Evolutionary conservation across 768 basidiomycete species (phyloP), one percentile per base, ranked within the genome.

Genomic region (Rhodotorula sphaerocarpa): DNA sequence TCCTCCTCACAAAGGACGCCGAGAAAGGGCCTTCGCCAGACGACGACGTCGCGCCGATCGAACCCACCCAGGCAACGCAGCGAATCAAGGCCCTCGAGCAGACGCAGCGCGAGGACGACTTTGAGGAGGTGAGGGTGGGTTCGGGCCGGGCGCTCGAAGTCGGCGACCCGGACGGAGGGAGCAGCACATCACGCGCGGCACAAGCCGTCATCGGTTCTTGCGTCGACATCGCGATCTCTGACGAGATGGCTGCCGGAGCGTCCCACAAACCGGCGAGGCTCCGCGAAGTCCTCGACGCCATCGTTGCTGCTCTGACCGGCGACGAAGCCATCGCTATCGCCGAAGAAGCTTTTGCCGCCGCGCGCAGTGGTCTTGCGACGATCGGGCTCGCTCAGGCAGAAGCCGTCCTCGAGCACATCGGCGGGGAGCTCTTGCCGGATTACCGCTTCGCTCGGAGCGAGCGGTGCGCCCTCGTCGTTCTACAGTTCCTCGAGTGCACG

Each of bases 401-500:
- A 45, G 71, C 71, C 33, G 76, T 90, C 36, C 72, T 89, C 23
- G 77, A 79, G 5, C 76, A 79, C 59, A 71, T 90, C 27, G 82
- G 76, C 4, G 75, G 77, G 23, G 59, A 63, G 3, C 76, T 87
- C 48, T 77, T 86, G 10, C 67, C 59, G 27, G 70, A 76, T 42
- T 86, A 90, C 74, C 75, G 78, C 12, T 83, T 82, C 71, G 77
- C 80, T 5, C 75, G 80, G 55, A 83, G 79, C 63, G 81, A 82
- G 55, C 76, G 73, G 7, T 75, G 84, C 36, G 81, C 83, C 18
- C 72, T 81, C 20, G 71, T 86, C 47, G 76, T 79, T 9, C 74
- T 87, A n/a, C 78, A 80, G 25, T 79, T 88, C 50, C 75, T 95
- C 27, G 79, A 81, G 47, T 81, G 83, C 11, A 86, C 88, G 0